phyloP scores from a whole-genome alignment of 2,329 filamentous ascomycete genomes.

The Trichoderma arundinaceum region DNA sequence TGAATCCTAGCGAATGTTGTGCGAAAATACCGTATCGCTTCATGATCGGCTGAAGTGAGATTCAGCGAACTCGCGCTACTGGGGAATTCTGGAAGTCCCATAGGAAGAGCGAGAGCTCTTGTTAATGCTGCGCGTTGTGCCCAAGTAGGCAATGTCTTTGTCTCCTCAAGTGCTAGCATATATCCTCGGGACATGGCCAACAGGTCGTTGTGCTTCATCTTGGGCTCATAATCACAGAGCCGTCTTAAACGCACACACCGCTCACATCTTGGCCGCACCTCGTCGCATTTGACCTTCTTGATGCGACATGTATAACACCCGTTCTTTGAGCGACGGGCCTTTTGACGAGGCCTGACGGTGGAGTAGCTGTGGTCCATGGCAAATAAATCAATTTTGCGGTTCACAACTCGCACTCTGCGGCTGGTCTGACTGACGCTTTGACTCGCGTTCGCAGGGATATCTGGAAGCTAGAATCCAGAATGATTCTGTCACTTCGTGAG shows the following conservation, averaged over 20 bases:
- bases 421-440: not conserved
- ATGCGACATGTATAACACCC: conserved; percentile 41
- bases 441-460: conserved; percentile 12
- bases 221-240: conserved; percentile 41
- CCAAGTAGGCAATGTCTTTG: conserved; percentile 22
- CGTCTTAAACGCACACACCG: conserved; percentile 39
- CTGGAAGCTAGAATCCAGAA: not conserved
- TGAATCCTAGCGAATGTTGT: conserved; percentile 44
- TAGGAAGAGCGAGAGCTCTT: conserved; percentile 28
- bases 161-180: conserved; percentile 13
- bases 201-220: conserved; percentile 28
- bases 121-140: conserved; percentile 28
- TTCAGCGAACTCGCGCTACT: conserved; percentile 37
- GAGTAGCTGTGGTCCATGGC: conserved; percentile 11
- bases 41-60: conserved; percentile 42
- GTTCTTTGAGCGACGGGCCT: conserved; percentile 34
- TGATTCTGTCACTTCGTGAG: not conserved
- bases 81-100: conserved; percentile 32
- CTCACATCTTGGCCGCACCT: conserved; percentile 38
- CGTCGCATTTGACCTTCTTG: conserved; percentile 45
- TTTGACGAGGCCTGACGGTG: conserved; percentile 10
- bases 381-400: not conserved
- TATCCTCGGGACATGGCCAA: conserved; percentile 19
- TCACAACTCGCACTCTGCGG: not conserved
- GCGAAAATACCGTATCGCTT: conserved; percentile 46